Evolutionary conservation across 345 rosid species (phyloP), one percentile per base, ranked within the genome.

Genomic region (Odontarrhena argentea): DNA sequence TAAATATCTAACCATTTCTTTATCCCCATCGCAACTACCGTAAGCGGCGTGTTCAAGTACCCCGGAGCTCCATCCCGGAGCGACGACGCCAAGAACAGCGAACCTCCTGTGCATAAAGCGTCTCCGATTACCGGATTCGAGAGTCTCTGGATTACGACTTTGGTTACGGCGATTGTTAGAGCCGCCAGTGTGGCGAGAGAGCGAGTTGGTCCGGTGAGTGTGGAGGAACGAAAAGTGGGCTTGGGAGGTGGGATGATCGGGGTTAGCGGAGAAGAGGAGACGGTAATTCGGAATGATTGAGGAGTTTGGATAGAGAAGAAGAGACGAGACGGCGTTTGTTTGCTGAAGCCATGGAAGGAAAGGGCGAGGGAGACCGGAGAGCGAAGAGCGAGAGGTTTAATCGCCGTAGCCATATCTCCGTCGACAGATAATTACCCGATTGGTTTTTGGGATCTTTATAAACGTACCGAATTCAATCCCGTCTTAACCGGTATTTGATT

Each of bases 1-100:
- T 89, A 87, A 5, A 92, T 86, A 25, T 92, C 97, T 0, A 92
- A 77, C 97, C 97, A 92, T 74, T 85, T 89, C 58, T 88, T 81
- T 70, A 92, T 43, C 9, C 96, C 97, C 18, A 92, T 83, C 1
- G 91, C 98, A 2, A 86, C 97, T 45, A 92, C 93, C 41, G 93
- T 87, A 70, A 87, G 48, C 14, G 96, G 96, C 11, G 87, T 87
- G 78, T 83, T 87, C 71, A 89, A 68, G 59, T 76, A 78, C 10
- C 82, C 89, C 24, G 77, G 63, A 2, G 88, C 82, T 4, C 78
- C 73, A 75, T 82, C 81, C 51, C 78, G 57, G 14, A 79, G 55
- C 47, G 91, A 76, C 32, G 91, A 76, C 32, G 91, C 98, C 49
- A 87, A 89, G 80, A 89, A 89, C 4, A 76, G 69, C 0, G 91